Percentiles rank a stretch among this genome's conserved stretches.
phyloP scores from a whole-genome alignment of 164 flowering plant species.

The Aristolochia fimbriata region DNA sequence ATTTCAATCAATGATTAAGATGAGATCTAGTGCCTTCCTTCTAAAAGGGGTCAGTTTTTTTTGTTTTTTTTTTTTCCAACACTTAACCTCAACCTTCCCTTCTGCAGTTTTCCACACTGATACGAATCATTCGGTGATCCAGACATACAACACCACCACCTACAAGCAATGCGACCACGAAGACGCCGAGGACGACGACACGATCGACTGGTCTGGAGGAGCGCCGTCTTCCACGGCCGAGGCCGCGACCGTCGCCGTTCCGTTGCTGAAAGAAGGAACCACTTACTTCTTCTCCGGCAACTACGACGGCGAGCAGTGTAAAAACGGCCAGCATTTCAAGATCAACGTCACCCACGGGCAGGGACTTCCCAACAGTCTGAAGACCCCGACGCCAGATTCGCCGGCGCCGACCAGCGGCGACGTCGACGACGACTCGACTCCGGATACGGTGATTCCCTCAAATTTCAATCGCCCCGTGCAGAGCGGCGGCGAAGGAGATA shows the following conservation, averaged over 20 bases:
- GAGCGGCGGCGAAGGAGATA: slow-evolving; percentile 14
- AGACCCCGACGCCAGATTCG: slow-evolving; percentile 20
- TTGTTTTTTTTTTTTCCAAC: too few species aligned
- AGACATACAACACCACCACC: slow-evolving; percentile 66
- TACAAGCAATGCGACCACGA: slow-evolving; percentile 59
- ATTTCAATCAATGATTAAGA: too few species aligned
- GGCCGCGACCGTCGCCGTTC: slow-evolving; percentile 42
- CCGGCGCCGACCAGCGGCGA: slow-evolving; percentile 40
- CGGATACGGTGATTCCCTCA: slow-evolving; percentile 55
- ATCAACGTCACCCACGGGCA: slow-evolving; percentile 71
- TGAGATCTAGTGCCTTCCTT: too few species aligned
- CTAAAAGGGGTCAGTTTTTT: too few species aligned
- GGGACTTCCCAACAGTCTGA: slow-evolving; percentile 57
- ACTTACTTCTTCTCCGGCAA: slow-evolving; percentile 76
- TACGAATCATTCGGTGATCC: slow-evolving; percentile 73
- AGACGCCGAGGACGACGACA: slow-evolving; percentile 46
- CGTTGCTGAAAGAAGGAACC: slow-evolving; percentile 57
- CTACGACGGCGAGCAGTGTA: slow-evolving; percentile 88
- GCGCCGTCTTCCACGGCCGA: slow-evolving; percentile 44
- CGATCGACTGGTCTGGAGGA: slow-evolving; percentile 41
- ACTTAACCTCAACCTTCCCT: neutral
- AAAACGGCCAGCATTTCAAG: slow-evolving; percentile 60
- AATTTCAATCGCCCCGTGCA: slow-evolving; percentile 51
- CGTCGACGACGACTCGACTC: slow-evolving; percentile 42
- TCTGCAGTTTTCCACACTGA: slow-evolving; percentile 85